These are phyloP conservation scores for Nigrograna mackinnonii DNA, from an alignment of 2,329 filamentous ascomycete genomes.

Conservation along the genomic window DNA sequence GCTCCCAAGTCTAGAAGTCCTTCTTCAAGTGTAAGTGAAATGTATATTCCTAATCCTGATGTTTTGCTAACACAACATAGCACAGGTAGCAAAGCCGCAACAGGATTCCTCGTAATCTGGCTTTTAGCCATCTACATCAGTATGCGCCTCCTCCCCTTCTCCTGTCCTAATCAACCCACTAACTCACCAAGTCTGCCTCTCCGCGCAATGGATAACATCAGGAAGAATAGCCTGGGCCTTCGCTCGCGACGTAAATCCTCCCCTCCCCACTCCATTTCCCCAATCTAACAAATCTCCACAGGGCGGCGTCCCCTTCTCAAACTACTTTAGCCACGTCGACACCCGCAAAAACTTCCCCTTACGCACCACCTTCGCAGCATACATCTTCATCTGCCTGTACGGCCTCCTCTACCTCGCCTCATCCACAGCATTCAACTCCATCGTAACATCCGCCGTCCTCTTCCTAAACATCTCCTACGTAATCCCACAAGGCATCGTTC, in stretches of 20 bases:
- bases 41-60: no score
- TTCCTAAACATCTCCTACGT: constrained; percentile 2
- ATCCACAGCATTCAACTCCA: constrained; percentile 5
- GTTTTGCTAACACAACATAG: no score
- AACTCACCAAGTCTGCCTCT: background rate
- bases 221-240: constrained; percentile 7
- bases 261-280: background rate
- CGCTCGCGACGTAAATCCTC: constrained; percentile 2
- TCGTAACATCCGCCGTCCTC: constrained; percentile 4
- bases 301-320: constrained; percentile 4
- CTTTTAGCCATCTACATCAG: background rate
- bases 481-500: background rate
- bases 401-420: constrained; percentile 3
- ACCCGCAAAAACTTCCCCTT: constrained; percentile 1
- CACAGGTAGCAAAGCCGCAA: background rate
- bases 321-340: constrained; percentile 5
- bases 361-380: background rate
- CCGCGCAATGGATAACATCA: background rate
- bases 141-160: no score
- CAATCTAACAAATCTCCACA: background rate
- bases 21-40: background rate
- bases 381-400: constrained; percentile 1
- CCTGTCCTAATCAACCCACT: no score
- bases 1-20: background rate
- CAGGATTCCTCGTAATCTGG: background rate